Conservation (phyloP, 2,329 filamentous ascomycete species). For the Aspergillus fumigatus region DNA sequence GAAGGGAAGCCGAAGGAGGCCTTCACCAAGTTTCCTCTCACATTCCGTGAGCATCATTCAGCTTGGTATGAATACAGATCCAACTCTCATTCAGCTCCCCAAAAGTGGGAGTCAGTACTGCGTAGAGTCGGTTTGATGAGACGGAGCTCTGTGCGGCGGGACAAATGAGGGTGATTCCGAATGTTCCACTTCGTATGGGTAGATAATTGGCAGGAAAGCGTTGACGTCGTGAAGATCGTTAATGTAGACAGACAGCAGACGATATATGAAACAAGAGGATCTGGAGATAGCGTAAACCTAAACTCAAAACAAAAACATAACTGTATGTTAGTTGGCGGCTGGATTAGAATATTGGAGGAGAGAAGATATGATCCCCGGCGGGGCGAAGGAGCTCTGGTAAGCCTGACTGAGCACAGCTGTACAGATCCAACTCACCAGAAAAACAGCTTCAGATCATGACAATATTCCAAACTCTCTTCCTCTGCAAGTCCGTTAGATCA, state of each 20-base stretch:
- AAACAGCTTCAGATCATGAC: background rate
- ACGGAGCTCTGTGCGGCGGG: background rate
- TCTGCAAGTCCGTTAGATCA: background rate
- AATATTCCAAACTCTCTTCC: background rate
- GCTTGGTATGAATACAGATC: slow-evolving; percentile 10
- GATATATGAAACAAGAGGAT: background rate
- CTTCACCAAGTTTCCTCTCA: slow-evolving; percentile 78
- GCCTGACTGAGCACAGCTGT: background rate
- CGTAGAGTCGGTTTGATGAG: slow-evolving; percentile 1
- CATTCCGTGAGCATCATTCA: slow-evolving; percentile 47
- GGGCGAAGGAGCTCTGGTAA: background rate
- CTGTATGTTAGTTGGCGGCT: background rate
- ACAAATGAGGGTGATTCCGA: background rate
- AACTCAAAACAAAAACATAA: background rate
- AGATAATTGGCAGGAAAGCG: background rate
- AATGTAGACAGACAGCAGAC: background rate
- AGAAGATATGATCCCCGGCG: background rate
- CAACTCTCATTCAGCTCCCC: slow-evolving; percentile 24
- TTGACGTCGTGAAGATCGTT: background rate
- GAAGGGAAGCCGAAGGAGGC: slow-evolving; percentile 72
- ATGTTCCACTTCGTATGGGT: background rate
- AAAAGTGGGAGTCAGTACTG: slow-evolving; percentile 1
- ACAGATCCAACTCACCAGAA: background rate
- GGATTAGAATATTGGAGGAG: background rate
- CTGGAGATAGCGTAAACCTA: background rate